Evolutionary conservation across 208 protist genomes (phyloP).

Genomic region (Trypanosomatidae sp.): DNA sequence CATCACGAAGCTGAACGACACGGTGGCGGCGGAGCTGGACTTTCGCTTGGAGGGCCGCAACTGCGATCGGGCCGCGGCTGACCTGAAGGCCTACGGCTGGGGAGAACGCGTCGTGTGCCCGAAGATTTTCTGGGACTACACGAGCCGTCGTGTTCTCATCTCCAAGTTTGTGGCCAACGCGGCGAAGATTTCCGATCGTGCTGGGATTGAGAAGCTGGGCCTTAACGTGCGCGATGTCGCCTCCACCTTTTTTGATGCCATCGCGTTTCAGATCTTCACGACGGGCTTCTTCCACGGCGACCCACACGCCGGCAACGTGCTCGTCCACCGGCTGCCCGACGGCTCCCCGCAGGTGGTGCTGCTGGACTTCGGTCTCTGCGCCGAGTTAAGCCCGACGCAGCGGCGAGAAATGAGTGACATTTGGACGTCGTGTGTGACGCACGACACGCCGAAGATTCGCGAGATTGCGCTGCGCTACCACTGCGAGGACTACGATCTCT

Average conservation of each 20-base stretch:
- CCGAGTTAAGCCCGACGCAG: conserved; percentile 62
- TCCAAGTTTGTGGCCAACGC: conserved; percentile 61
- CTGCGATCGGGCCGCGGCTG: conserved; percentile 71
- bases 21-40: conserved; percentile 91
- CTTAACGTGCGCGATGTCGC: conserved; percentile 62
- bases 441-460: conserved; percentile 53
- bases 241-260: conserved; percentile 77
- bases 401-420: conserved; percentile 66
- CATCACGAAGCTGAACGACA: conserved; percentile 86
- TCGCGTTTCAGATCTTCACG: conserved; percentile 93
- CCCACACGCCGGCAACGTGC: conserved; percentile 94
- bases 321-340: conserved; percentile 72
- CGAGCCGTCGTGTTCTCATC: conserved; percentile 70
- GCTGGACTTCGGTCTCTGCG: conserved; percentile 96
- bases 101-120: conserved; percentile 72
- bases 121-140: conserved; percentile 59
- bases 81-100: conserved; percentile 76
- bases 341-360: conserved; percentile 83
- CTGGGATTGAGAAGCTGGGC: conserved; percentile 51
- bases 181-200: conserved; percentile 77
- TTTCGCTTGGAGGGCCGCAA: conserved; percentile 94
- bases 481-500: conserved; percentile 74
- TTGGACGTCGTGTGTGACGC: conserved; percentile 70
- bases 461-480: conserved; percentile 51
- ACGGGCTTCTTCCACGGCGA: conserved; percentile 96